Evolutionary conservation across 495 filamentous ascomycete genomes (phyloP).

Genomic region (Neurospora sp.): DNA sequence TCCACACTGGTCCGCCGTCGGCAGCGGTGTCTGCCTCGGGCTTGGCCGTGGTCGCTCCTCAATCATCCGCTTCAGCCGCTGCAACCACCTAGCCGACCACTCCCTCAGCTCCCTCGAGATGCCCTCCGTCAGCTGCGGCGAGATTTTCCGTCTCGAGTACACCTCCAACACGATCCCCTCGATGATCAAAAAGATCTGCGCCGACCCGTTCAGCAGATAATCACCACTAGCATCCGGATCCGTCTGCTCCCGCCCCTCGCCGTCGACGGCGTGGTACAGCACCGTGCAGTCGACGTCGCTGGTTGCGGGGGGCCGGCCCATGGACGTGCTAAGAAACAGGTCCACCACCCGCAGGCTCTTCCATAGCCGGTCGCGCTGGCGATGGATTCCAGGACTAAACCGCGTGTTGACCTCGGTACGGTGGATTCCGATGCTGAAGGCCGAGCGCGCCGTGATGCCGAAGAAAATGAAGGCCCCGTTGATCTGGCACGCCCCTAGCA

Average conservation of each 20-base stretch:
- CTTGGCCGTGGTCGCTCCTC: slow-evolving; percentile 1
- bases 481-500: slow-evolving; percentile 50
- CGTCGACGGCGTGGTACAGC: slow-evolving; percentile 17
- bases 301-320: slow-evolving; percentile 50
- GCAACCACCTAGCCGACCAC: slow-evolving; percentile 32
- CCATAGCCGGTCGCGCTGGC: slow-evolving; percentile 47
- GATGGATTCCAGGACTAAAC: slow-evolving; percentile 40
- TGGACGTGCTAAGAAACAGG: slow-evolving; percentile 48
- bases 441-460: slow-evolving; percentile 48
- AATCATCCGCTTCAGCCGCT: slow-evolving; percentile 20
- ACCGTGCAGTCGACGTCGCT: slow-evolving; percentile 49
- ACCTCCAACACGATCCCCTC: slow-evolving; percentile 33
- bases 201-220: slow-evolving; percentile 30
- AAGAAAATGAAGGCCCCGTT: slow-evolving; percentile 51
- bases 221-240: background rate
- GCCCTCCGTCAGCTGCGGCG: slow-evolving; percentile 34
- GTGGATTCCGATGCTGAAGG: slow-evolving; percentile 51
- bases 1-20: slow-evolving; percentile 3
- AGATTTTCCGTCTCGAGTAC: slow-evolving; percentile 36
- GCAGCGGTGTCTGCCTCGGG: background rate
- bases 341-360: slow-evolving; percentile 52
- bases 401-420: slow-evolving; percentile 50
- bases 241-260: slow-evolving; percentile 22
- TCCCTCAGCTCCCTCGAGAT: slow-evolving; percentile 35
- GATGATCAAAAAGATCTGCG: slow-evolving; percentile 31